Base-by-base conservation (phyloP, 2,329 filamentous ascomycete species). In the Microsporum audouinii region DNA sequence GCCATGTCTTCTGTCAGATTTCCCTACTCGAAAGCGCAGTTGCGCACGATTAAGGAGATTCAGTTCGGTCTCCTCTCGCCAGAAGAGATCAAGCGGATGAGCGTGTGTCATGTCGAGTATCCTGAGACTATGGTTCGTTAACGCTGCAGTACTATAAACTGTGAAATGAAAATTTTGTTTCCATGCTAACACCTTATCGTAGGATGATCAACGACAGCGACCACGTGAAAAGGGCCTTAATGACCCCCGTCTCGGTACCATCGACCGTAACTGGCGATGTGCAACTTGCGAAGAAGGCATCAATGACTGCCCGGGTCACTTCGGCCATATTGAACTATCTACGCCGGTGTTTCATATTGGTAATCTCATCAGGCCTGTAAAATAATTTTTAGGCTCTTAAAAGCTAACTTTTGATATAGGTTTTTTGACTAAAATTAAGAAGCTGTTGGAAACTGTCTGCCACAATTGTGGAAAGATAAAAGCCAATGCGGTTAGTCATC, bases 351-450 rank as follows among this genome's bases (percentile, higher is more conserved):
- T 88, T 76, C 94, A 99, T 70, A 83, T 86, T 69, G 84, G 84
- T 86, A 75, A 43, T 61, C 72, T 60, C n/a, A n/a, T 34, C 27
- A 7, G 7, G 65, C 53, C 29, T 57, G 41, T 60, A 47, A 58
- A 14, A 33, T 51, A 23, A 23, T 49, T 59, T 59, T 23, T 43
- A 33, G 14, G 56, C 58, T 8, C 14, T 36, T 31, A 34, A 14
- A 36, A 59, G 36, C 73, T 75, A 65, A 73, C 66, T n/a, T 58
- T 51, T 45, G 27, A 61, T 27, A 78, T 81, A 80, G 94, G 94
- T 71, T 99, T 96, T 77, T 88, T 99, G 79, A 95, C 89, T 76
- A 97, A 97, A 80, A 91, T 96, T 78, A 99, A 99, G 82, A 99
- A 97, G 82, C 85, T 99, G 70, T 81, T 99, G 75, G 95, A 99